Conservation (phyloP, 768 basidiomycete genomes). For the Kwoniella botswanensis region DNA sequence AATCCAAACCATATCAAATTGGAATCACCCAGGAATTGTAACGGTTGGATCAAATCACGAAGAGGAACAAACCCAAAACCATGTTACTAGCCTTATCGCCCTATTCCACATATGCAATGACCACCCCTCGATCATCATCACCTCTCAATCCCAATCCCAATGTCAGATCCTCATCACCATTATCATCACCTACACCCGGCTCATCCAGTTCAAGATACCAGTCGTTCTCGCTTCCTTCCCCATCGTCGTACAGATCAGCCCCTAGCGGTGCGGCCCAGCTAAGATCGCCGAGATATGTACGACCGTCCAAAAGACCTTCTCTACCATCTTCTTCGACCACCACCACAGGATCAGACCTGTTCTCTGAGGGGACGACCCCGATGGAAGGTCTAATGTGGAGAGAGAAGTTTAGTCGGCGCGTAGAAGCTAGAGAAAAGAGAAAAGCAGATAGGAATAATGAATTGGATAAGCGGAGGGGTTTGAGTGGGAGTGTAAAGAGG, state of each 20-base stretch:
- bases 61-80: neutral
- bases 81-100: conserved; percentile 16
- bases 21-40: neutral
- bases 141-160: conserved; percentile 31
- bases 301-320: conserved; percentile 10
- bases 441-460: conserved; percentile 29
- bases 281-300: conserved; percentile 4
- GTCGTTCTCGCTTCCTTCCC: conserved; percentile 13
- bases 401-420: conserved; percentile 37
- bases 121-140: conserved; percentile 31
- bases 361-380: conserved; percentile 41
- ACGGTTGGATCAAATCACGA: neutral
- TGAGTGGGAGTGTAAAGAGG: neutral
- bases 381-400: conserved; percentile 43
- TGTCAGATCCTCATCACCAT: conserved; percentile 29
- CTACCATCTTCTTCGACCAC: conserved; percentile 1
- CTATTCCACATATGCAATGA: conserved; percentile 4
- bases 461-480: conserved; percentile 31
- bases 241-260: neutral
- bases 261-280: neutral
- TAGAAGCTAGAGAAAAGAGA: conserved; percentile 42
- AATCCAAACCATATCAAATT: neutral
- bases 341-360: conserved; percentile 16
- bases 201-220: conserved; percentile 19
- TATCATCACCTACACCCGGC: conserved; percentile 30